Evolutionary conservation across 441 rosid genomes (phyloP).

Genomic region (Populus hybrid): DNA sequence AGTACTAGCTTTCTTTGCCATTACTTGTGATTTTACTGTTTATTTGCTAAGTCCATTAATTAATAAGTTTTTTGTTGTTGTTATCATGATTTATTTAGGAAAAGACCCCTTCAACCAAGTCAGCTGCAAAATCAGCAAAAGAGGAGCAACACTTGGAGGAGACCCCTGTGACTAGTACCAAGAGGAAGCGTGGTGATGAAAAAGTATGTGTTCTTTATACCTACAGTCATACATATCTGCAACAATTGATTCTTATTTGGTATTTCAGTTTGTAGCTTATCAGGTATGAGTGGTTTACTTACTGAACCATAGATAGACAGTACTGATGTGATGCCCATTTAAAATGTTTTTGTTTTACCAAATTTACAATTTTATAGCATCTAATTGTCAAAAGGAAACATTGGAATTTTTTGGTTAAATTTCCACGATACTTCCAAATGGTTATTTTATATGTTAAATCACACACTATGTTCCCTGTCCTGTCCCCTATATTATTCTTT

Average conservation of each 20-base stretch:
- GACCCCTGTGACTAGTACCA: constrained; percentile 53
- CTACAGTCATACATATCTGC: neutral
- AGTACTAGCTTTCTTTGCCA: constrained; percentile 27
- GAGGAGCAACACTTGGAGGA: constrained; percentile 49
- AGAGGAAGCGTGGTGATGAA: constrained; percentile 60
- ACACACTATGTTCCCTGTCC: neutral
- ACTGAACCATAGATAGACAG: neutral
- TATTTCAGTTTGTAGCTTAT: neutral
- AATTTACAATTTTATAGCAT: neutral
- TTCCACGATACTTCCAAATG: neutral
- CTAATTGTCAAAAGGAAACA: neutral
- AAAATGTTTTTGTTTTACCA: neutral
- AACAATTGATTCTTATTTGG: neutral
- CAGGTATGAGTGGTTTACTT: neutral
- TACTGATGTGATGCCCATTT: neutral
- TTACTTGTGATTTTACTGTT: constrained; percentile 11
- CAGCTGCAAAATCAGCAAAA: constrained; percentile 40
- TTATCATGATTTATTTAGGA: constrained; percentile 40
- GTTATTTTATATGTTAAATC: neutral
- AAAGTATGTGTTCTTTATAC: constrained; percentile 39
- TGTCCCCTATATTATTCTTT: neutral
- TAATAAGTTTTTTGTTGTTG: constrained; percentile 3
- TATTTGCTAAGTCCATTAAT: constrained; percentile 6
- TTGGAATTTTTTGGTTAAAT: neutral
- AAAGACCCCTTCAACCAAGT: constrained; percentile 54